A percentile compares a stretch with the other conserved stretches of the same genome.
These are phyloP conservation scores for Nymphaea thermarum DNA, from an alignment of 164 flowering plant species.

Conservation along the genomic window DNA sequence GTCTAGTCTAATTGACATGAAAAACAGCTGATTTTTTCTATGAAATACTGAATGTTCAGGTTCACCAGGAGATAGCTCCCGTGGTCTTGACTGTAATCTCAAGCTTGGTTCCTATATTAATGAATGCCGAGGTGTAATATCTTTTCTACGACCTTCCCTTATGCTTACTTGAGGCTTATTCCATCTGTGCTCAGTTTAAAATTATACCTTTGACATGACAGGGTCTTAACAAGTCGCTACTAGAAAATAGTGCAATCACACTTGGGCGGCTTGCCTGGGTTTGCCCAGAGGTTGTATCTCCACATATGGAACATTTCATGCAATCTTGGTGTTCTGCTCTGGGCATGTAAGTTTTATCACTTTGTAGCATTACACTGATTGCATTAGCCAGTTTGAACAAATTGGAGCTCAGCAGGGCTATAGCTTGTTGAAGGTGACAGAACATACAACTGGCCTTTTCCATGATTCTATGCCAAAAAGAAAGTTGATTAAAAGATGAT, in stretches of 20 bases:
- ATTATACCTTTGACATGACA: conserved; percentile 18
- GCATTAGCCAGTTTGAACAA: no score
- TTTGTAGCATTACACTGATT: no score
- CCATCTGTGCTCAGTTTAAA: background rate
- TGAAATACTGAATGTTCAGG: conserved; percentile 32
- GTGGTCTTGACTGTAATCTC: conserved; percentile 65
- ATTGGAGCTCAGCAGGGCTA: no score
- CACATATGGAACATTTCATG: conserved; percentile 99
- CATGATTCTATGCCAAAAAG: no score
- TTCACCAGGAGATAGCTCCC: conserved; percentile 77
- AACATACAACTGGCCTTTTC: no score
- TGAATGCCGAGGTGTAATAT: conserved; percentile 61
- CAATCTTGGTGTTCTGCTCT: conserved; percentile 87
- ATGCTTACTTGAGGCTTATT: background rate
- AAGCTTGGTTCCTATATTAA: conserved; percentile 75
- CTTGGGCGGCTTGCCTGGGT: conserved; percentile 96
- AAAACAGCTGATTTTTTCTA: background rate
- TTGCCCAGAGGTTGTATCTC: conserved; percentile 86
- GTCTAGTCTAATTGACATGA: background rate
- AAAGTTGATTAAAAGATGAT: no score
- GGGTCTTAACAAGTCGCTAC: conserved; percentile 83
- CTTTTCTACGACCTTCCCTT: background rate
- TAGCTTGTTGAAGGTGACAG: no score
- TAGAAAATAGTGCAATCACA: conserved; percentile 95
- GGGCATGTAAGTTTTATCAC: conserved; percentile 44